These are phyloP conservation scores for Plantago ovata DNA, from an alignment of 257 asterid genomes.

Conservation along the genomic window DNA sequence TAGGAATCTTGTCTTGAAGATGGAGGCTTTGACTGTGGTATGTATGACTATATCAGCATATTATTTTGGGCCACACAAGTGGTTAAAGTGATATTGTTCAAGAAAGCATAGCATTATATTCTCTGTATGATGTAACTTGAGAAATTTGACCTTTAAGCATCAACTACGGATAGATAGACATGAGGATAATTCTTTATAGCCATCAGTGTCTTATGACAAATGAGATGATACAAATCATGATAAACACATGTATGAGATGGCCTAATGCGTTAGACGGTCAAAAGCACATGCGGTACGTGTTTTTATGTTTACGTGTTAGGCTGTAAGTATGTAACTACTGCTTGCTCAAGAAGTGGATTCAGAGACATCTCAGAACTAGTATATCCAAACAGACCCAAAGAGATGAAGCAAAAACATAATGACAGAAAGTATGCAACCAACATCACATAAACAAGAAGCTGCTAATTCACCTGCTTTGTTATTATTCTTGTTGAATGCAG, in stretches of 20 bases:
- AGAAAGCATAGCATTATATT: constrained; percentile 13
- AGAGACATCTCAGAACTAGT: too few relatives aligned
- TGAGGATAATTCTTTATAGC: not conserved
- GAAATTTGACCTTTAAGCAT: not conserved
- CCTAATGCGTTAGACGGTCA: too few relatives aligned
- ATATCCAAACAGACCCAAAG: not conserved
- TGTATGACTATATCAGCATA: not conserved
- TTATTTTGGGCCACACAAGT: constrained; percentile 3
- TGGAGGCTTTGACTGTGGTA: not conserved
- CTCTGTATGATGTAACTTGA: constrained; percentile 2
- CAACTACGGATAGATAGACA: not conserved
- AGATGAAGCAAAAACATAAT: not conserved
- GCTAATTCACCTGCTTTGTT: constrained; percentile 30
- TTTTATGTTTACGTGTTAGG: too few relatives aligned
- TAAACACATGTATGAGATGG: too few relatives aligned
- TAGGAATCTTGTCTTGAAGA: not conserved
- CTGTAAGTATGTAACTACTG: too few relatives aligned
- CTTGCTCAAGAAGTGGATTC: too few relatives aligned
- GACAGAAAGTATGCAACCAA: not conserved
- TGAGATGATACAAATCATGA: not conserved
- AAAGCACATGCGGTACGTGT: too few relatives aligned
- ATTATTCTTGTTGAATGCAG: constrained; percentile 40
- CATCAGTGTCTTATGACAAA: not conserved
- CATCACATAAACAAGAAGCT: too few relatives aligned
- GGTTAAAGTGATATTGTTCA: not conserved